Base-by-base conservation (phyloP, 441 rosid species). In the Arabidopsis lyrata region DNA sequence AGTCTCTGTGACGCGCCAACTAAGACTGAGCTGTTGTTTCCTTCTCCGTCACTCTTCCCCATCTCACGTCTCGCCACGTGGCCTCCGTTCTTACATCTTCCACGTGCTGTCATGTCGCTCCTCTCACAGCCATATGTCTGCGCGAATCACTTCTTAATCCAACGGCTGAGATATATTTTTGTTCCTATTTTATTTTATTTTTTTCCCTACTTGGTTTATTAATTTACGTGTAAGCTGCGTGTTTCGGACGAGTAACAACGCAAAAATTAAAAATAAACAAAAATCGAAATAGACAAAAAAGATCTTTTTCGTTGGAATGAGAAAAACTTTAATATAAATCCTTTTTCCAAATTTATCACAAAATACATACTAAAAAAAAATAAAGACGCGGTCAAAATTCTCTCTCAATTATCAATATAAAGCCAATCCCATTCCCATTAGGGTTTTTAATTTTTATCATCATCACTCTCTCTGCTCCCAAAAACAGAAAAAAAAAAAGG, bases 381-480 rank as follows among this genome's bases (percentile, higher is more conserved):
- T 73, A 44, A 42, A 54, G 58, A 86, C 88, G 86, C 86, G 87
- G 89, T 84, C 86, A 82, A 72, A 81, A 73, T 18, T 0, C 62
- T 44, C 69, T 83, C 22, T 20, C 62, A n/a, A 12, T 18, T 10
- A 18, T 35, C 81, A 60, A 86, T 84, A 83, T 73, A 86, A 66
- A 44, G 5, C 56, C n/a, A 10, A 34, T 41, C 53, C 18, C 64
- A 61, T 31, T 61, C 42, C 75, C 76, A 8, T 69, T 81, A 80
- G 86, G 86, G 82, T 80, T 88, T 80, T 77, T 65, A 32, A 32
- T 57, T 10, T 38, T 12, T 3, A 70, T 13, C 36, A 70, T 13
- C 36, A 36, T 45, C 42, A 39, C 77, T 49, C 39, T 24, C 49
- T 47, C 53, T 39, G 41, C 70, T 34, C 74, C 31, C 31, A n/a